phyloP scores from a whole-genome alignment of 176 grass and related monocot species.

The Pontederia crassipes region DNA sequence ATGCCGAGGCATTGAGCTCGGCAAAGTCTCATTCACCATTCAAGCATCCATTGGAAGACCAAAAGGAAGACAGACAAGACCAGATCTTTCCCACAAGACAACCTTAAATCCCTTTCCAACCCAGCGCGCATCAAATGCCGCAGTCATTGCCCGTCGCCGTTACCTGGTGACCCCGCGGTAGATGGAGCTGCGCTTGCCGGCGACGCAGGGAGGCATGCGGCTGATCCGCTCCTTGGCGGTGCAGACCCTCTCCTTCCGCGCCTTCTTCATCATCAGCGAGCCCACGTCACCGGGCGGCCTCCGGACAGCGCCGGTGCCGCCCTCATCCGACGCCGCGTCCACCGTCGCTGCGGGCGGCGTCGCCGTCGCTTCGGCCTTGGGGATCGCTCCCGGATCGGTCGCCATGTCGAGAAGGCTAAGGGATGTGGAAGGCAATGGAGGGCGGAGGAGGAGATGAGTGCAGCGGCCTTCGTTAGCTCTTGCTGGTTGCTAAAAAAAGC shows the following conservation, averaged over 20 bases:
- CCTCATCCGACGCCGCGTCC: neutral
- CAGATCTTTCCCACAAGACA: no score
- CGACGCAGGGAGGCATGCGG: constrained; percentile 92
- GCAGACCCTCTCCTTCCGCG: constrained; percentile 80
- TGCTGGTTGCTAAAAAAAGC: no score
- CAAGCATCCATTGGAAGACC: no score
- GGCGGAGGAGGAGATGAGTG: neutral
- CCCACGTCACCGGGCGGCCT: constrained; percentile 20
- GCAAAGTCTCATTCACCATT: no score
- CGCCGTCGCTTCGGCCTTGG: constrained; percentile 37
- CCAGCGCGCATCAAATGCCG: no score
- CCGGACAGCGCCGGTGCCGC: neutral
- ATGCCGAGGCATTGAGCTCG: no score
- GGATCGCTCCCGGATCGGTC: constrained; percentile 29
- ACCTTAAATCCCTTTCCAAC: no score
- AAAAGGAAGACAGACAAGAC: no score
- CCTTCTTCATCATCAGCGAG: constrained; percentile 40
- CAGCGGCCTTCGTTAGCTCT: no score
- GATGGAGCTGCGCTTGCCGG: constrained; percentile 98
- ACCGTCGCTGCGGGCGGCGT: constrained; percentile 12
- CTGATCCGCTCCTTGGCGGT: constrained; percentile 99
- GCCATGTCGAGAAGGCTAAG: neutral
- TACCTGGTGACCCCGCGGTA: constrained; percentile 94
- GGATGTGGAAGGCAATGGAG: neutral
- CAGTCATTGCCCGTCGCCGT: no score